Conservation (phyloP, 768 basidiomycete species). For the Russula sp. region DNA sequence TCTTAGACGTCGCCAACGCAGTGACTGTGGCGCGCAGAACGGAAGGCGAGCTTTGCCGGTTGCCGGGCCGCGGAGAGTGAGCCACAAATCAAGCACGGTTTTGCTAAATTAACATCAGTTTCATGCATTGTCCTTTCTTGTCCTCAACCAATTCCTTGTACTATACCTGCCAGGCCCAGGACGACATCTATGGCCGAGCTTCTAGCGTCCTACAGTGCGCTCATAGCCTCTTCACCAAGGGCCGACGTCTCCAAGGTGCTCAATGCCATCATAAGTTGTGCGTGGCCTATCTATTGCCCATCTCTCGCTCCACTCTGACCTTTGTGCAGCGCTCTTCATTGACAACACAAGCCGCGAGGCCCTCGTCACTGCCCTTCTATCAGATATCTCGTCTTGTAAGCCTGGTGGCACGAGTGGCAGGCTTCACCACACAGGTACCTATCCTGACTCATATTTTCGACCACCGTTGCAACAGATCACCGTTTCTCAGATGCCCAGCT, state of each 20-base stretch:
- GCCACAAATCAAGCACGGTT: background rate
- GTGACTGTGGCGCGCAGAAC: too few species aligned
- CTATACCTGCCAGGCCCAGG: background rate
- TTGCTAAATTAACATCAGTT: background rate
- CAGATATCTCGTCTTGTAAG: constrained; percentile 9
- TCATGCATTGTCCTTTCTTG: constrained; percentile 10
- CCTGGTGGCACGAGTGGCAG: constrained; percentile 12
- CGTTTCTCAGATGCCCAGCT: constrained; percentile 50
- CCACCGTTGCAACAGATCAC: background rate
- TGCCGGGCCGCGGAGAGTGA: background rate
- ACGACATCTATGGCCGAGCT: constrained; percentile 37
- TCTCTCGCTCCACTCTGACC: constrained; percentile 37
- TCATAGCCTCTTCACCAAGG: constrained; percentile 15
- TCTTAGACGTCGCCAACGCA: too few species aligned
- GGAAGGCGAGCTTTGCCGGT: background rate
- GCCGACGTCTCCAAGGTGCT: constrained; percentile 41
- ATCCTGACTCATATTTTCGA: background rate
- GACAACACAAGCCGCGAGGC: constrained; percentile 3
- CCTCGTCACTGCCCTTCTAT: constrained; percentile 2
- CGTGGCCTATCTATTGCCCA: constrained; percentile 2
- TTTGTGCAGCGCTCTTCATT: constrained; percentile 34
- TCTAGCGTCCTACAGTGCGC: constrained; percentile 39
- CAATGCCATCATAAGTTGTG: constrained; percentile 45
- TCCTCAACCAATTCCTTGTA: background rate
- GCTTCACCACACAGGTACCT: constrained; percentile 14